Evolutionary conservation across 495 filamentous ascomycete species (phyloP).

Genomic region (Penicillium subrubescens): DNA sequence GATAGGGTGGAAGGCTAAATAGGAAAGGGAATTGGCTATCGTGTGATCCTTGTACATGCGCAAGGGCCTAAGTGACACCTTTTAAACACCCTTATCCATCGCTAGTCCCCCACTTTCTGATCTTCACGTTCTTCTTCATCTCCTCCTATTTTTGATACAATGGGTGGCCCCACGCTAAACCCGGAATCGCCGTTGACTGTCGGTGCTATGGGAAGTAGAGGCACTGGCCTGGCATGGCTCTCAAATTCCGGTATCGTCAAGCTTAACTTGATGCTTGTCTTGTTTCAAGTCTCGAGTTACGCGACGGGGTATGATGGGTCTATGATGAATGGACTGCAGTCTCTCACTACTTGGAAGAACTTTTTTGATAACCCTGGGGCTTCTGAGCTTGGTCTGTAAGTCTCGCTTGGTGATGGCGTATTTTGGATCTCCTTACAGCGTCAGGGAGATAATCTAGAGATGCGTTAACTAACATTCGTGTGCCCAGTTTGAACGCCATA

Average conservation of each 20-base stretch:
- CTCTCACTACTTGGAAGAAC: conserved; percentile 12
- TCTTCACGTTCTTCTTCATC: background rate
- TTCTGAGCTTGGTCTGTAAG: conserved; percentile 23
- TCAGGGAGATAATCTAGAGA: background rate
- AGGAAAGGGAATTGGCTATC: background rate
- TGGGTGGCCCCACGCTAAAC: background rate
- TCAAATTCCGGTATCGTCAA: conserved; percentile 20
- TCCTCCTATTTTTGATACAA: background rate
- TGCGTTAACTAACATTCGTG: background rate
- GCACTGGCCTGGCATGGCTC: conserved; percentile 10
- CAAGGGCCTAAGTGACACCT: background rate
- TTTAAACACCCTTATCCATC: background rate
- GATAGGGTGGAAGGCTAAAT: background rate
- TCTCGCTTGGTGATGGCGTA: background rate
- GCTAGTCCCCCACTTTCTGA: background rate
- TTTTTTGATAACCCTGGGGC: conserved; percentile 17
- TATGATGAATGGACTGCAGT: conserved; percentile 20
- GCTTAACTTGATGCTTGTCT: conserved; percentile 21
- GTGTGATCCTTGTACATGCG: background rate
- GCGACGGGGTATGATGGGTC: conserved; percentile 26
- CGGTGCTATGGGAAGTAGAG: conserved; percentile 5
- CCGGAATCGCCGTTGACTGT: conserved; percentile 17
- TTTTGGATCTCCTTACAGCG: background rate
- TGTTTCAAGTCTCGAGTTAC: conserved; percentile 23
- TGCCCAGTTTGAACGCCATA: conserved; percentile 21